Evolutionary conservation across 78 protist species (phyloP).

Genomic region (Neovahlkampfia damariscottae): DNA sequence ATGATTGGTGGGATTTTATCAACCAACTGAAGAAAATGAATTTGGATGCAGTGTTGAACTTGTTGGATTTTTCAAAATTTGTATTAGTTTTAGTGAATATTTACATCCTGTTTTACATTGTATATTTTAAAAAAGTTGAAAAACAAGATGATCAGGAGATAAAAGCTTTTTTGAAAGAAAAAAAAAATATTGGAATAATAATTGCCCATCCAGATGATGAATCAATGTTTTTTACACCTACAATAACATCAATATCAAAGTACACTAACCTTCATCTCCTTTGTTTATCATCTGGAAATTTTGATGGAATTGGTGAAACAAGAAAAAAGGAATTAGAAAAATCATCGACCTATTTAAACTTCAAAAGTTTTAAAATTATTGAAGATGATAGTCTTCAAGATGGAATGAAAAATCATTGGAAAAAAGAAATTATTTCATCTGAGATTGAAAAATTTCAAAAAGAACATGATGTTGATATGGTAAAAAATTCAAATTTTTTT

Average conservation of each 20-base stretch:
- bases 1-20: too few relatives aligned
- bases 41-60: too few relatives aligned
- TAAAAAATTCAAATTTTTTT: background rate
- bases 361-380: constrained; percentile 23
- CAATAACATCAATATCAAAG: background rate
- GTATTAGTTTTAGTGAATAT: too few relatives aligned
- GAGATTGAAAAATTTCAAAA: background rate
- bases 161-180: too few relatives aligned
- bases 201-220: constrained; percentile 88
- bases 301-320: constrained; percentile 43
- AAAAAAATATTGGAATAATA: constrained; percentile 15
- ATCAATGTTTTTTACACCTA: constrained; percentile 72
- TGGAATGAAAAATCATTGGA: constrained; percentile 18
- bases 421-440: background rate
- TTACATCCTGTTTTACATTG: too few relatives aligned
- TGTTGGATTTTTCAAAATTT: too few relatives aligned
- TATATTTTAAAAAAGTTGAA: constrained; percentile 1
- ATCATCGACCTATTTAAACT: constrained; percentile 13
- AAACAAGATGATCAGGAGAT: background rate
- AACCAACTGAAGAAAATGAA: too few relatives aligned
- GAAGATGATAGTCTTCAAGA: constrained; percentile 16
- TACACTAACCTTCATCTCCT: background rate
- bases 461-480: background rate
- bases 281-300: constrained; percentile 53
- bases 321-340: constrained; percentile 38